Base-by-base conservation (phyloP, 2,329 filamentous ascomycete species). In the Seiridium unicorne region DNA sequence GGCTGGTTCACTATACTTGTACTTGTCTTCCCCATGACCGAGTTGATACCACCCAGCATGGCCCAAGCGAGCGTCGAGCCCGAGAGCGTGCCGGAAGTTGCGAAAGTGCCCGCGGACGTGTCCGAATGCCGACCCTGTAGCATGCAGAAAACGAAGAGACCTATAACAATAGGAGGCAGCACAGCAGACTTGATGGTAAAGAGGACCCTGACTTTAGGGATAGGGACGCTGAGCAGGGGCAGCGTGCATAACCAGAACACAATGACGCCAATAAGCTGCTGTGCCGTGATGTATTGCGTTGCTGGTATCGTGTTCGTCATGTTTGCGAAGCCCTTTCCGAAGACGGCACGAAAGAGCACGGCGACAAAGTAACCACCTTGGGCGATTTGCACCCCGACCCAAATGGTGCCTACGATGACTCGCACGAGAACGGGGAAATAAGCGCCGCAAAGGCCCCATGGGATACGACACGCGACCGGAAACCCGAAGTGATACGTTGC, bases 1-100 rank as follows among this genome's bases (percentile, higher is more conserved):
- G 74, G 73, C 46, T 76, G 73, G 48, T 71, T 76, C 13, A 76
- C 71, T 11, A 75, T 63, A 60, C 74, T 66, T 4, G 71, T 72
- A 6, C 68, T 73, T 35, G 72, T 70, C n/a, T 66, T 68, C 9
- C 76, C 74, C 66, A 78, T 70, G 60, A 76, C 70, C 56, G 71
- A 68, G 64, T 76, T 77, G 60, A 78, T 73, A 49, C 74, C 75
- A 13, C 35, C 32, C 26, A 58, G 48, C 58, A 58, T 62, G 47
- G 53, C 53, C 54, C 54, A 62, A 9, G 46, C 35, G 35, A 31
- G 13, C 6, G 9, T 4, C 18, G 18, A 36, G 3, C n/a, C 38
- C 13, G 7, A 31, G 7, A 40, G 34, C 38, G 49, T 38, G 6
- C 9, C 31, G 2, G n/a, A 46, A n/a, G 36, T 70, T 63, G 51